Evolutionary conservation across 2,329 filamentous ascomycete species (phyloP).

Genomic region (Penicillium brasilianum): DNA sequence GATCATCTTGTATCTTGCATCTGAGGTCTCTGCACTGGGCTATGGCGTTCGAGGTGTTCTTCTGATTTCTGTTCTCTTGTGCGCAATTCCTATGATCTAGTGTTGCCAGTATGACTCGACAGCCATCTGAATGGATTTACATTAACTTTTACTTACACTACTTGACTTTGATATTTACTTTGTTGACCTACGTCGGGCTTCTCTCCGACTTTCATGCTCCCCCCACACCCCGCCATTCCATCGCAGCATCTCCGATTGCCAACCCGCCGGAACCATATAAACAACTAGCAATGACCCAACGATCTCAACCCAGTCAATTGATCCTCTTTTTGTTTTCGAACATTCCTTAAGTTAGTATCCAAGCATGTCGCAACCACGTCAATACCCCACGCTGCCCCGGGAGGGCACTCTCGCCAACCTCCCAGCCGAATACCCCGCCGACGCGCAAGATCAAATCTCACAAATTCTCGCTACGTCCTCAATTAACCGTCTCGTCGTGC

Average conservation of each 20-base stretch:
- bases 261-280: neutral
- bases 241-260: slow-evolving; percentile 2
- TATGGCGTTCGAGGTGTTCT: slow-evolving; percentile 25
- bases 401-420: slow-evolving; percentile 35
- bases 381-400: slow-evolving; percentile 34
- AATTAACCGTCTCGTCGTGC: slow-evolving; percentile 40
- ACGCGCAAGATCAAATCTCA: slow-evolving; percentile 40
- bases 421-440: slow-evolving; percentile 36
- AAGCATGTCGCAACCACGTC: slow-evolving; percentile 27
- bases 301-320: neutral
- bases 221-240: slow-evolving; percentile 24
- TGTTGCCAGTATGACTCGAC: slow-evolving; percentile 9
- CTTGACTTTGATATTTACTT: neutral
- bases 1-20: slow-evolving; percentile 31
- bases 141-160: slow-evolving; percentile 17
- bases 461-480: slow-evolving; percentile 33
- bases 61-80: neutral
- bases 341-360: neutral
- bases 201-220: slow-evolving; percentile 23
- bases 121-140: slow-evolving; percentile 26
- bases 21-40: slow-evolving; percentile 24
- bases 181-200: slow-evolving; percentile 7
- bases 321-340: neutral
- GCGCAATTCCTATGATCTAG: slow-evolving; percentile 12
- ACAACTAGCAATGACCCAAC: neutral